phyloP scores from a whole-genome alignment of 768 basidiomycete genomes.

The Boletus pseudopeckii region DNA sequence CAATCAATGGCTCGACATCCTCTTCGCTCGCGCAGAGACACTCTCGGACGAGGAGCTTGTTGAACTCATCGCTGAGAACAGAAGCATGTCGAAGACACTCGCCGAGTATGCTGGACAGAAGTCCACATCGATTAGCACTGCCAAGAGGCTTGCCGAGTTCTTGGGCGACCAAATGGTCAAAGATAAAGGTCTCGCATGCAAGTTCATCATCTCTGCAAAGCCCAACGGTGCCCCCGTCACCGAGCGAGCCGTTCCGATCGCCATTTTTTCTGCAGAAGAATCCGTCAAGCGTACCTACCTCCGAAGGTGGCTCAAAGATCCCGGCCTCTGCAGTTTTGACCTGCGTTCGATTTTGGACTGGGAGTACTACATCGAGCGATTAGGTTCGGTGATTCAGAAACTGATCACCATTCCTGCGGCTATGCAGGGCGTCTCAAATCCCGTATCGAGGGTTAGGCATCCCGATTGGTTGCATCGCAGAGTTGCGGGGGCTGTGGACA shows the following conservation, averaged over 20 bases:
- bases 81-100: constrained; percentile 95
- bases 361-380: constrained; percentile 96
- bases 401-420: constrained; percentile 99
- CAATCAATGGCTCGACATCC: constrained; percentile 95
- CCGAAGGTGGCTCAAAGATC: constrained; percentile 96
- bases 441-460: constrained; percentile 92
- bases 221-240: constrained; percentile 94
- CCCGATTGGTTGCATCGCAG: constrained; percentile 96
- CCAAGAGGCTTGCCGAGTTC: constrained; percentile 92
- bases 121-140: constrained; percentile 97
- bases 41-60: constrained; percentile 90
- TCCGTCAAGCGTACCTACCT: constrained; percentile 85
- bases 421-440: constrained; percentile 95
- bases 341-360: constrained; percentile 94
- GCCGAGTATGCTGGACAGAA: constrained; percentile 96
- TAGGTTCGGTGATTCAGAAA: constrained; percentile 98
- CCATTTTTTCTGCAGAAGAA: constrained; percentile 96
- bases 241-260: constrained; percentile 93
- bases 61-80: constrained; percentile 96
- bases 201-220: constrained; percentile 96
- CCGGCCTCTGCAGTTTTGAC: constrained; percentile 80
- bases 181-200: constrained; percentile 98
- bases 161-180: constrained; percentile 98
- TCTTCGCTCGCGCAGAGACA: constrained; percentile 82
- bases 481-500: constrained; percentile 86